phyloP scores from a whole-genome alignment of 1,284 basidiomycete species.

The Sporisorium graminicola region DNA sequence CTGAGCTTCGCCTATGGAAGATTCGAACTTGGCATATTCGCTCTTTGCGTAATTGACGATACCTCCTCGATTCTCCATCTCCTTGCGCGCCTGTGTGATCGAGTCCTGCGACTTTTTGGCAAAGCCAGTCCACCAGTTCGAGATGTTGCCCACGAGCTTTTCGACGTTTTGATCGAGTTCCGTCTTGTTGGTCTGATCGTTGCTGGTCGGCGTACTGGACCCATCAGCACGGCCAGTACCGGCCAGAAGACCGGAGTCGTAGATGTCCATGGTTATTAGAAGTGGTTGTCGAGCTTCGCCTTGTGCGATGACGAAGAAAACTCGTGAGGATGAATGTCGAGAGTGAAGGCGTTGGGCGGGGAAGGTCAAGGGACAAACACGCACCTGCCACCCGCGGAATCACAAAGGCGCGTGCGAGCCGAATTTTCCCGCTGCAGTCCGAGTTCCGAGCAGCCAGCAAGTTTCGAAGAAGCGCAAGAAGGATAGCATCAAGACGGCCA shows the following conservation, averaged over 20 bases:
- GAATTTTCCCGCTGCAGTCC: slow-evolving; percentile 2
- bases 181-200: slow-evolving; percentile 22
- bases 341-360: neutral
- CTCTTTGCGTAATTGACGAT: slow-evolving; percentile 55
- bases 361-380: neutral
- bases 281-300: neutral
- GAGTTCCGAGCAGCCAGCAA: slow-evolving; percentile 23
- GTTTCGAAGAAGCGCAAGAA: neutral
- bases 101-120: slow-evolving; percentile 61
- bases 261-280: slow-evolving; percentile 39
- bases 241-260: slow-evolving; percentile 41
- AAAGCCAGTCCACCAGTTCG: slow-evolving; percentile 64
- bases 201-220: slow-evolving; percentile 12
- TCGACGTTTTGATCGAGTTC: slow-evolving; percentile 63
- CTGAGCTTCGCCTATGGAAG: slow-evolving; percentile 57
- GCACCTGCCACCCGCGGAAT: neutral
- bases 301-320: neutral
- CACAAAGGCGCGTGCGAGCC: slow-evolving; percentile 18
- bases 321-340: neutral
- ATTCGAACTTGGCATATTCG: slow-evolving; percentile 57
- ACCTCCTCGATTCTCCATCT: slow-evolving; percentile 60
- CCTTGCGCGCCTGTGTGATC: slow-evolving; percentile 46
- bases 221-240: slow-evolving; percentile 17
- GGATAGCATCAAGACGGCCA: neutral
- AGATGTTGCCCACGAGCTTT: slow-evolving; percentile 61